A percentile compares a stretch with the other conserved stretches of the same genome.
These are phyloP conservation scores for Talaromyces trachyspermus DNA, from an alignment of 495 filamentous ascomycete genomes.

Conservation along the genomic window DNA sequence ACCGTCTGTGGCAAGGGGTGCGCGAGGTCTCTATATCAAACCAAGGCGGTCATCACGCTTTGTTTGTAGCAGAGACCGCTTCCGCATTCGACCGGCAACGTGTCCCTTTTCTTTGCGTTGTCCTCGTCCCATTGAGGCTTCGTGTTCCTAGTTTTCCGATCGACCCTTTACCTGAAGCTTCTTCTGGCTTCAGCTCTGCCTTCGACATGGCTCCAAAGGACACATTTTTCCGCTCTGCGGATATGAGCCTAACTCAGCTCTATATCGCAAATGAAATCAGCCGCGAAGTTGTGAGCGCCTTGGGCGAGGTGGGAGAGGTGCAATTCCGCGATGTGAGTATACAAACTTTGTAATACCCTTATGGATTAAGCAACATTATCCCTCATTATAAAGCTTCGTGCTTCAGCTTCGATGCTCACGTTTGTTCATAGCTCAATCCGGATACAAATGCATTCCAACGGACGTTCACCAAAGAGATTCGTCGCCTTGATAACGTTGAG, in stretches of 20 bases:
- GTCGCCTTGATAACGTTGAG: slow-evolving; percentile 95
- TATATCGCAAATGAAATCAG: slow-evolving; percentile 99
- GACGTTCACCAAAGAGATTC: slow-evolving; percentile 95
- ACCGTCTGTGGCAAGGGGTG: not conserved
- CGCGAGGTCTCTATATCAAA: not conserved
- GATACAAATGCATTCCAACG: slow-evolving; percentile 91
- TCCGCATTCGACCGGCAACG: not conserved
- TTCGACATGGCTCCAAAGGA: slow-evolving; percentile 56
- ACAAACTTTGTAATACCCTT: not conserved
- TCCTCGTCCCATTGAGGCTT: not conserved
- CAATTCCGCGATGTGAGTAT: slow-evolving; percentile 90
- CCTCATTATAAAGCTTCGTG: no score
- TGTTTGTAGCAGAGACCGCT: not conserved
- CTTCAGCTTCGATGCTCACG: slow-evolving; percentile 7
- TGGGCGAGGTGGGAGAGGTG: slow-evolving; percentile 91
- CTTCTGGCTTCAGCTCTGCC: not conserved
- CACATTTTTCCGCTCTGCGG: slow-evolving; percentile 98
- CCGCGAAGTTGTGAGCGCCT: slow-evolving; percentile 90
- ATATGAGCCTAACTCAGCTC: slow-evolving; percentile 99
- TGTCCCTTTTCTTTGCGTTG: not conserved
- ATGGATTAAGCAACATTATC: no score
- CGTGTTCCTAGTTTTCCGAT: not conserved
- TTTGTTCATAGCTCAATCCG: slow-evolving; percentile 65
- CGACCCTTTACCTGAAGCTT: not conserved
- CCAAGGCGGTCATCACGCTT: not conserved